These are phyloP conservation scores for Yamadazyma paraphyllophila DNA, from an alignment of 805 yeast species.

Conservation along the genomic window DNA sequence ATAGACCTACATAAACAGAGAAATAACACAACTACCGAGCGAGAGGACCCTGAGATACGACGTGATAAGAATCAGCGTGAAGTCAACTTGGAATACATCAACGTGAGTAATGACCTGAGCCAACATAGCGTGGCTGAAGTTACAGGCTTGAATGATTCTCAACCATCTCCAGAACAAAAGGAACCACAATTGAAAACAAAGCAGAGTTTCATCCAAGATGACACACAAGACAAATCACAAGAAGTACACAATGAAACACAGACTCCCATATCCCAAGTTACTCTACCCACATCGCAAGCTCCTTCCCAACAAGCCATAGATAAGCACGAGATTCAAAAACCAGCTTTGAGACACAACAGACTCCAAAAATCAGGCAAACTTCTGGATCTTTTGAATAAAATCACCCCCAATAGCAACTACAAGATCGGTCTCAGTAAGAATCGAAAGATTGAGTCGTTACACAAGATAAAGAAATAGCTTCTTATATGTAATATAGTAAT, in stretches of 20 bases:
- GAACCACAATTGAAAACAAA: too few species aligned
- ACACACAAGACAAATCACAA: too few species aligned
- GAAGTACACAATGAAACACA: too few species aligned
- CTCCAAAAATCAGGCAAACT: conserved; percentile 5
- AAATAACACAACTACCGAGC: not conserved
- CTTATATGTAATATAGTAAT: not conserved
- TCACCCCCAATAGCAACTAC: conserved; percentile 4
- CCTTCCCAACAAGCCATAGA: not conserved
- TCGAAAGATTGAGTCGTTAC: conserved; percentile 14
- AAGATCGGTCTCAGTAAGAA: conserved; percentile 13
- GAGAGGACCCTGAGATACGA: not conserved
- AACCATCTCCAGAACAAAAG: too few species aligned
- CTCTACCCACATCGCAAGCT: not conserved
- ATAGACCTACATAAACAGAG: not conserved
- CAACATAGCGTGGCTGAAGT: too few species aligned
- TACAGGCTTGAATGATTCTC: too few species aligned
- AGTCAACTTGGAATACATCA: too few species aligned
- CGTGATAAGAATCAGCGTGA: not conserved
- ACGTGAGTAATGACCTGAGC: too few species aligned
- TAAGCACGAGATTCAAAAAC: not conserved
- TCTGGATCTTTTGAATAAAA: conserved; percentile 11
- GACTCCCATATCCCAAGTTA: not conserved
- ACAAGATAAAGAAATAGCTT: conserved; percentile 9
- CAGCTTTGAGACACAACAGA: not conserved
- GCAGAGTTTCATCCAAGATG: too few species aligned